Base-by-base conservation (phyloP, 2,329 filamentous ascomycete genomes). In the Pseudogymnoascus sp. region DNA sequence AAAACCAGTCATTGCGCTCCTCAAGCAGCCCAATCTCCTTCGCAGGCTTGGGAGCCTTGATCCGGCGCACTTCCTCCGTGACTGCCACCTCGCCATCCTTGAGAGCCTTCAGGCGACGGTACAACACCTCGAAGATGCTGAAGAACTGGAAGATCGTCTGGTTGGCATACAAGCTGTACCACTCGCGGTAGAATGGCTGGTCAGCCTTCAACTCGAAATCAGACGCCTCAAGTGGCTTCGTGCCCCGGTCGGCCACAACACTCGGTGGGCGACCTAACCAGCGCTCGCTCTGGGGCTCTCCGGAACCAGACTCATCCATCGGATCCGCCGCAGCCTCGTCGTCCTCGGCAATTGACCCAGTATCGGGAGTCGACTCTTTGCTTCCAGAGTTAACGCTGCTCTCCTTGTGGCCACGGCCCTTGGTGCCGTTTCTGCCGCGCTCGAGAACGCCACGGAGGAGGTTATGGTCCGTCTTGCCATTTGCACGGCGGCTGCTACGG, bases 111-210 rank as follows among this genome's bases (percentile, higher is more conserved):
- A 99, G 82, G 42, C 95, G 87, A 70, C 87, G 85, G 76, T 96
- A 97, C 4, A 99, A 80, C n/a, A 89, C 89, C 72, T 96, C 87
- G 74, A 99, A 95, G 65, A 96, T 88, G 69, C 89, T 90, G 79
- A 99, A 89, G 81, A 99, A 97, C 76, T 95, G 93, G 73, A 92
- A 96, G 65, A 99, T 88, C 3, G 89, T 91, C 70, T 91, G 85
- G 74, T 97, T 97, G 74, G 88, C 88, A 78, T 96, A 99, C 73
- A 97, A 86, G 73, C 93, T 93, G 79, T 91, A 96, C 76, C 85
- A 87, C 10, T 87, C 86, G 56, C 93, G 89, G 68, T 83, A 82
- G 76, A 95, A 96, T 64, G 90, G 87, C 61, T 92, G 89, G 65
- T 96, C 91, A 65, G 77, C 89, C 80, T 83, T 93, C 70, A 83